phyloP scores from a whole-genome alignment of 805 yeast genomes.

The Crinitomyces ghanaensis region DNA sequence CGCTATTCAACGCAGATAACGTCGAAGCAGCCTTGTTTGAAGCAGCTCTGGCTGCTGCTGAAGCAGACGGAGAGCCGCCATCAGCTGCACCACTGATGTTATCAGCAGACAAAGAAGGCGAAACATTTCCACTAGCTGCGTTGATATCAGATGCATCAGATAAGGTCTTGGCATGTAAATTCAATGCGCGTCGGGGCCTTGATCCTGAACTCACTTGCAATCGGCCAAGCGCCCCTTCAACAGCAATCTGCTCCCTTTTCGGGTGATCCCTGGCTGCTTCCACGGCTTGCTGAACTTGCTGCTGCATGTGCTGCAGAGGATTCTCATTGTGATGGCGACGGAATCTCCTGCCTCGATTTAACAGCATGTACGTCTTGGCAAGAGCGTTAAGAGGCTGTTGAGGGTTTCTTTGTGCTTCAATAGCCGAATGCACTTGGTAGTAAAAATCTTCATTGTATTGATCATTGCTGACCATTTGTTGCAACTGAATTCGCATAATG shows the following conservation, averaged over 20 bases:
- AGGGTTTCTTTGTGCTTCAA: conserved; percentile 47
- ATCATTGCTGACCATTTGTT: conserved; percentile 93
- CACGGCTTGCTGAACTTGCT: conserved; percentile 93
- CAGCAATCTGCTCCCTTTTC: conserved; percentile 53
- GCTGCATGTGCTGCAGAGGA: conserved; percentile 95
- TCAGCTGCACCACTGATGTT: conserved; percentile 3
- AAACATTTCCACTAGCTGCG: no score
- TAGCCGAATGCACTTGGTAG: conserved; percentile 78
- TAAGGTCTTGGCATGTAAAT: no score
- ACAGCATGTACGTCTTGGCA: conserved; percentile 85
- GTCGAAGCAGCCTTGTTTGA: conserved; percentile 7
- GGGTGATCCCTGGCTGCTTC: conserved; percentile 80
- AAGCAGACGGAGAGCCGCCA: conserved; percentile 2
- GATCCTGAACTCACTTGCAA: conserved; percentile 69
- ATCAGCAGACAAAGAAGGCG: no score
- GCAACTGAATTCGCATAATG: conserved; percentile 85
- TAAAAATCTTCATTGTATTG: conserved; percentile 96
- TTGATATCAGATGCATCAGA: conserved; percentile 2
- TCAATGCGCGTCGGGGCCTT: conserved; percentile 79
- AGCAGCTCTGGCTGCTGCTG: conserved; percentile 7
- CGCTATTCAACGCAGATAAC: conserved; percentile 15
- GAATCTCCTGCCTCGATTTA: conserved; percentile 67
- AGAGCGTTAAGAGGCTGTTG: conserved; percentile 58
- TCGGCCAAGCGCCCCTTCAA: conserved; percentile 84
- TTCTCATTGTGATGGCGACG: conserved; percentile 42